These are phyloP conservation scores for Ramaria sp. DNA, from an alignment of 768 basidiomycete genomes.

Conservation along the genomic window DNA sequence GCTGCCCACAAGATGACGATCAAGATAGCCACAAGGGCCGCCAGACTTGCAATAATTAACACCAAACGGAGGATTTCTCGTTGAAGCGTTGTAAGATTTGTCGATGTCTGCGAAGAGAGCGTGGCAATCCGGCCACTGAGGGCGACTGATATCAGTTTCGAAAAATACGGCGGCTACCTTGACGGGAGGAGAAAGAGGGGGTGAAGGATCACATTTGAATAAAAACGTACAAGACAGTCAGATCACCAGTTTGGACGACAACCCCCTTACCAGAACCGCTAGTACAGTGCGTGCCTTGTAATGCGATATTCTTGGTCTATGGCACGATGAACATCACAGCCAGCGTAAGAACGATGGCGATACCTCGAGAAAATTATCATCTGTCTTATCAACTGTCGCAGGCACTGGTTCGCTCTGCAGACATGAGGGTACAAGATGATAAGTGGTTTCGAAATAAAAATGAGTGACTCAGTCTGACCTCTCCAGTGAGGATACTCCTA, in stretches of 20 bases:
- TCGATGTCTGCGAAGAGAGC: conserved; percentile 20
- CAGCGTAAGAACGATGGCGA: neutral
- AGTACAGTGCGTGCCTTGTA: conserved; percentile 46
- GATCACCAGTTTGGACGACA: conserved; percentile 39
- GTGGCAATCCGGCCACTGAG: conserved; percentile 30
- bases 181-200: neutral
- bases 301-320: conserved; percentile 47
- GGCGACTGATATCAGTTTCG: neutral
- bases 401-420: conserved; percentile 16
- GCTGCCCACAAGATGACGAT: conserved; percentile 39
- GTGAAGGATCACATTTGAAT: conserved; percentile 11
- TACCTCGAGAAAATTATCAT: conserved; percentile 19
- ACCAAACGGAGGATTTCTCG: conserved; percentile 46
- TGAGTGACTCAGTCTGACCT: conserved; percentile 28
- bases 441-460: conserved; percentile 13
- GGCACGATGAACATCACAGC: conserved; percentile 8
- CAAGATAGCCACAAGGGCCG: conserved; percentile 31
- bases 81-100: conserved; percentile 38
- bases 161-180: too few species aligned
- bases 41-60: conserved; percentile 37
- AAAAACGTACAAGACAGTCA: conserved; percentile 37
- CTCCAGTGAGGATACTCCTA: conserved; percentile 55
- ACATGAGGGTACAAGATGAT: conserved; percentile 21
- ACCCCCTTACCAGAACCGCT: conserved; percentile 38
- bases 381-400: conserved; percentile 22